These are phyloP conservation scores for Cetraspora pellucida DNA, from an alignment of 192 early-diverging fungal species.

Conservation along the genomic window DNA sequence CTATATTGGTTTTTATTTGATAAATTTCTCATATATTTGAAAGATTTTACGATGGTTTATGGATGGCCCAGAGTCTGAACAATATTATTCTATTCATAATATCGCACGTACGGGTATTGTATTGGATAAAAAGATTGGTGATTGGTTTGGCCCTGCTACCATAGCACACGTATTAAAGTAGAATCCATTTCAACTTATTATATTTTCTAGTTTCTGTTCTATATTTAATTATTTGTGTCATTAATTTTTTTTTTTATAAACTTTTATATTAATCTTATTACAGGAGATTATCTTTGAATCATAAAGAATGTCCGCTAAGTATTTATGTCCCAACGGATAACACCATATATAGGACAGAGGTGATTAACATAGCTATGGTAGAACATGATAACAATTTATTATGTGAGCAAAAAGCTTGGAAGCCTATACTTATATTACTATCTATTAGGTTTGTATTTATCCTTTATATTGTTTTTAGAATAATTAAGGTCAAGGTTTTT, in stretches of 20 bases:
- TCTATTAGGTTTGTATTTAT: constrained; percentile 40
- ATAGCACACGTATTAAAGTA: constrained; percentile 46
- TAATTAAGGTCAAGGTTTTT: neutral
- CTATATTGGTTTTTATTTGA: neutral
- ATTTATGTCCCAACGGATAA: constrained; percentile 41
- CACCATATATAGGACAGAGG: constrained; percentile 30
- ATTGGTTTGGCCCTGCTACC: constrained; percentile 51
- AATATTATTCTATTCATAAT: constrained; percentile 48
- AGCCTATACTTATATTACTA: constrained; percentile 44
- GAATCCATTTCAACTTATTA: constrained; percentile 3
- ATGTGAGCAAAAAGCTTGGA: constrained; percentile 32
- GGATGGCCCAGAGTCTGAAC: constrained; percentile 46
- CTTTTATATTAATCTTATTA: neutral
- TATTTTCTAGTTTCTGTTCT: neutral
- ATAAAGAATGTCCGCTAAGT: constrained; percentile 39
- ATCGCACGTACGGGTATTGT: constrained; percentile 40
- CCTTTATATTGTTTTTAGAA: neutral
- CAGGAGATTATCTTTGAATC: constrained; percentile 40
- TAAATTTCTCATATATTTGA: neutral
- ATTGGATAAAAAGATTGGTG: constrained; percentile 48
- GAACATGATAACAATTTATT: constrained; percentile 9
- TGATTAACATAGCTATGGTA: constrained; percentile 14
- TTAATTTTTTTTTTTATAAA: neutral
- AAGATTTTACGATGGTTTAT: constrained; percentile 45
- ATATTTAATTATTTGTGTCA: neutral